Evolutionary conservation across 768 basidiomycete genomes (phyloP).

Genomic region (Suillus sp.): DNA sequence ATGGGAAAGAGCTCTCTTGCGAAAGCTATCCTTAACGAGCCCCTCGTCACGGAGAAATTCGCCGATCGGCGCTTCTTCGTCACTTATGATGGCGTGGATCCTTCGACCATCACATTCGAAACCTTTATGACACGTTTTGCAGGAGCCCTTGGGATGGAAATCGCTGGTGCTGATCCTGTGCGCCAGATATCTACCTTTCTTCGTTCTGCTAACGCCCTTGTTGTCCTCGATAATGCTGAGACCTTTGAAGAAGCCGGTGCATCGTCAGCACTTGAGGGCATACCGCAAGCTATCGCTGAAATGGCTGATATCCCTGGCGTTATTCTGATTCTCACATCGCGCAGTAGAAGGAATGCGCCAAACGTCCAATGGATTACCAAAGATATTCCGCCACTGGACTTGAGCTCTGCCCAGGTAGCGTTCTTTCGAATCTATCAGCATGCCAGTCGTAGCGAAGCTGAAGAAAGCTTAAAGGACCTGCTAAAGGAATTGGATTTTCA

Average conservation of each 20-base stretch:
- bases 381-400: too few relatives aligned
- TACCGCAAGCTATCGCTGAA: background rate
- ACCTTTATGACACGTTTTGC: conserved; percentile 1
- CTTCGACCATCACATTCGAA: conserved; percentile 1
- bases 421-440: background rate
- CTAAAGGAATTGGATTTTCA: too few relatives aligned
- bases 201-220: background rate
- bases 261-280: background rate
- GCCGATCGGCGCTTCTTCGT: conserved; percentile 5
- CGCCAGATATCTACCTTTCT: conserved; percentile 1
- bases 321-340: too few relatives aligned
- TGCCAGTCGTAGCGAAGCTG: background rate
- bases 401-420: background rate
- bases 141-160: background rate
- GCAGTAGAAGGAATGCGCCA: too few relatives aligned
- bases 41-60: too few relatives aligned
- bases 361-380: too few relatives aligned
- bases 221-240: conserved; percentile 10
- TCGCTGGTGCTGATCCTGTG: too few relatives aligned
- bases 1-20: background rate
- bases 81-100: background rate
- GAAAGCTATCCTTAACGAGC: background rate
- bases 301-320: too few relatives aligned
- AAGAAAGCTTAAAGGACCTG: background rate
- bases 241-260: background rate